A percentile compares a stretch with the other conserved stretches of the same genome.
phyloP scores from a whole-genome alignment of 495 filamentous ascomycete species.

The Letharia lupina region DNA sequence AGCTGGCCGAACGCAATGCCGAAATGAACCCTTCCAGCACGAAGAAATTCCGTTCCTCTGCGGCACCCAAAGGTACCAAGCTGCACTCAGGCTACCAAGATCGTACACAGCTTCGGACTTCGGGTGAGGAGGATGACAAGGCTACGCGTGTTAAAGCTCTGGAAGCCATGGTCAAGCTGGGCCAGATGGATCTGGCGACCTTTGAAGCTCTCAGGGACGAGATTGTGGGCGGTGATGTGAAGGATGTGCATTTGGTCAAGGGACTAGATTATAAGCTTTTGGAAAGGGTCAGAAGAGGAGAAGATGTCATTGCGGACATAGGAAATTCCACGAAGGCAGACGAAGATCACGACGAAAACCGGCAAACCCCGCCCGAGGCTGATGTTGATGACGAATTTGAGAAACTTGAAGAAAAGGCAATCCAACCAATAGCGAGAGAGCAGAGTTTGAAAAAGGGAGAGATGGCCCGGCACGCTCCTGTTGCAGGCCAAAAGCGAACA shows the following conservation, averaged over 20 bases:
- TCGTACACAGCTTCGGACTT: slow-evolving; percentile 50
- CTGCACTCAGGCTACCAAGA: slow-evolving; percentile 76
- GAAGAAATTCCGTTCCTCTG: slow-evolving; percentile 68
- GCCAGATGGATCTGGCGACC: slow-evolving; percentile 65
- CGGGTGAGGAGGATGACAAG: slow-evolving; percentile 33
- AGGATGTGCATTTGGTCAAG: slow-evolving; percentile 79
- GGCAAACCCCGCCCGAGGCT: slow-evolving; percentile 27
- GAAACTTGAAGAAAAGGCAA: slow-evolving; percentile 55
- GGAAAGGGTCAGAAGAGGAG: slow-evolving; percentile 60
- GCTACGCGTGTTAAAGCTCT: slow-evolving; percentile 61
- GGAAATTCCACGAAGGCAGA: slow-evolving; percentile 10
- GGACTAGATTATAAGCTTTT: slow-evolving; percentile 81
- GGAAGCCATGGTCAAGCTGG: slow-evolving; percentile 73
- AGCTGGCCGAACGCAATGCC: slow-evolving; percentile 62
- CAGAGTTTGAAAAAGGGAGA: slow-evolving; percentile 68
- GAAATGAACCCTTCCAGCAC: slow-evolving; percentile 35
- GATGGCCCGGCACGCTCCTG: slow-evolving; percentile 55
- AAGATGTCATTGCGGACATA: slow-evolving; percentile 51
- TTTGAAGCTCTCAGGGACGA: slow-evolving; percentile 66
- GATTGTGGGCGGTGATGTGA: slow-evolving; percentile 74
- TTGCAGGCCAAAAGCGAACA: slow-evolving; percentile 58
- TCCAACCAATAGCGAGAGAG: slow-evolving; percentile 43
- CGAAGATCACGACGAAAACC: slow-evolving; percentile 23
- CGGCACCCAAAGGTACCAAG: slow-evolving; percentile 76
- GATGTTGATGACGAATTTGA: slow-evolving; percentile 76